phyloP scores from a whole-genome alignment of 768 basidiomycete species.

The Suillus fuscotomentosus region DNA sequence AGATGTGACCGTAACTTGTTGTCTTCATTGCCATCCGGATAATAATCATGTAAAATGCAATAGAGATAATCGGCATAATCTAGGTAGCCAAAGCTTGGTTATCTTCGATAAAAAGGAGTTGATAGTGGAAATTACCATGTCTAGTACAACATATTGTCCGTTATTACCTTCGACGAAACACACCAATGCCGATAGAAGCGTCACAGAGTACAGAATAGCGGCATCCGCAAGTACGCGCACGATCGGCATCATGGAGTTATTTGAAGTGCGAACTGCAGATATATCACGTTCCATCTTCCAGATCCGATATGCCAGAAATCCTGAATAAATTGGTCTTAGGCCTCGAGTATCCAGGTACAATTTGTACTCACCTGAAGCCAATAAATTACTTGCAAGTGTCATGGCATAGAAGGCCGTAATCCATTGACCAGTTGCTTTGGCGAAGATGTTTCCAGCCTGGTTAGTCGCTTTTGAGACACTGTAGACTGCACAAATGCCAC shows the following conservation, averaged over 20 bases:
- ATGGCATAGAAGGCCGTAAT: conserved; percentile 5
- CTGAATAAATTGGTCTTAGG: background rate
- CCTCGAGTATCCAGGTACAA: background rate
- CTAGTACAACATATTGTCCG: background rate
- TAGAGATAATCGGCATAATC: background rate
- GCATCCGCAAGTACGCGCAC: too few relatives aligned
- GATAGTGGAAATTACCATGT: background rate
- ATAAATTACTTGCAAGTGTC: conserved; percentile 3
- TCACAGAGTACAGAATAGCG: background rate
- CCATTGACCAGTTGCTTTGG: conserved; percentile 6
- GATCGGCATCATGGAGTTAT: background rate
- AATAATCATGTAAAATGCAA: background rate
- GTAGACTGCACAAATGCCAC: background rate
- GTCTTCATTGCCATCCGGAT: too few relatives aligned
- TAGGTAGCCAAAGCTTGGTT: background rate
- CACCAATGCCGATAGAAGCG: background rate
- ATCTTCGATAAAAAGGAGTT: background rate
- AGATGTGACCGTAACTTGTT: too few relatives aligned
- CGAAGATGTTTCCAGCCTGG: background rate
- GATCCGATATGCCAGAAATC: background rate
- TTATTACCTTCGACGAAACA: background rate
- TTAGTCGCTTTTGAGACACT: conserved; percentile 2
- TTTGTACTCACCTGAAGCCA: conserved; percentile 1
- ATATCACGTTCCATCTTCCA: background rate
- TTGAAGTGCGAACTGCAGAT: background rate